Percentiles rank a stretch among this genome's conserved stretches.
Conservation (phyloP, 2,329 filamentous ascomycete species). For the Fusarium tupiense region DNA sequence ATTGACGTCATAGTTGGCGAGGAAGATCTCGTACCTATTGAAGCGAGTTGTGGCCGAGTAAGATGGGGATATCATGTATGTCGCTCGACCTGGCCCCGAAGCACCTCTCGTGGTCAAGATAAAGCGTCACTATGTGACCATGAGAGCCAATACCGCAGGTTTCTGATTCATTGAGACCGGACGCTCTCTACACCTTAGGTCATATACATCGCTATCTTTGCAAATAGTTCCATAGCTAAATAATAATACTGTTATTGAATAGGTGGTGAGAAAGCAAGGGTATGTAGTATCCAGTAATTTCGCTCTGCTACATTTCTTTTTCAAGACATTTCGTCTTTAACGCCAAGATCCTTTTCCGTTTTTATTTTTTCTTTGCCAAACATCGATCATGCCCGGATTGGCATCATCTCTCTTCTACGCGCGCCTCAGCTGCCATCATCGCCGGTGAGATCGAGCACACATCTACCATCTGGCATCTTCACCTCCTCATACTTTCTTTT, state of each 20-base stretch:
- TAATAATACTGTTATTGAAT: not conserved
- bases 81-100: too few relatives aligned
- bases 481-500: not conserved
- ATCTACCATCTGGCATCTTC: not conserved
- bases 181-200: not conserved
- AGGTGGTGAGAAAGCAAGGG: not conserved
- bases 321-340: rapidly evolving
- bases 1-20: too few relatives aligned
- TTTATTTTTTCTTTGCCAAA: not conserved
- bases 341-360: not conserved
- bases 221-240: not conserved
- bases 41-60: too few relatives aligned
- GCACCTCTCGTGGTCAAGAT: not conserved
- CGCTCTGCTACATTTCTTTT: not conserved
- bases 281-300: not conserved
- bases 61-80: too few relatives aligned
- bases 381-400: rapidly evolving
- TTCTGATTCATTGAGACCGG: rapidly evolving
- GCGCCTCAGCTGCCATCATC: not conserved
- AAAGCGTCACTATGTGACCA: not conserved
- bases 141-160: too few relatives aligned
- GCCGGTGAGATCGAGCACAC: not conserved
- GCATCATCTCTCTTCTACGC: rapidly evolving
- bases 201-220: rapidly evolving
- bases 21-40: too few relatives aligned